These are phyloP conservation scores for Trichoderma sp. DNA, from an alignment of 2,329 filamentous ascomycete species.

Conservation along the genomic window DNA sequence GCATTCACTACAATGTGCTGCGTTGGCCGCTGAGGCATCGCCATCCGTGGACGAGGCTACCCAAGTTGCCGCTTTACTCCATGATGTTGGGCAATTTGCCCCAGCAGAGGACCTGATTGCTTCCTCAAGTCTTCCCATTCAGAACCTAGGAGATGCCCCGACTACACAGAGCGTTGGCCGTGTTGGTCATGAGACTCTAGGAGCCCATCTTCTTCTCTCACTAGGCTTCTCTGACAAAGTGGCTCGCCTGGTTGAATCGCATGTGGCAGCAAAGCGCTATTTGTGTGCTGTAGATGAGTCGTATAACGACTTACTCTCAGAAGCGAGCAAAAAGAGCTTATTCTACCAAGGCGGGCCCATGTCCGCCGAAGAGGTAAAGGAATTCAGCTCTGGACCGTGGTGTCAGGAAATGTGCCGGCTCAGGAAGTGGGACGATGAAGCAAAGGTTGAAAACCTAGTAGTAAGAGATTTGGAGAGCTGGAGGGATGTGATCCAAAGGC, in stretches of 20 bases:
- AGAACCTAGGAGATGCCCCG: neutral
- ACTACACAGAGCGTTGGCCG: neutral
- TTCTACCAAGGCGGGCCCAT: slow-evolving; percentile 1
- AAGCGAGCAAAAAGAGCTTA: neutral
- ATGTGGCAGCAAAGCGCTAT: slow-evolving; percentile 2
- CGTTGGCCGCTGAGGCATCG: neutral
- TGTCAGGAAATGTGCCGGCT: slow-evolving; percentile 1
- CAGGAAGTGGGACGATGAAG: neutral
- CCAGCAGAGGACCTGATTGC: neutral
- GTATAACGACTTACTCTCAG: neutral
- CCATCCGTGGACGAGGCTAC: neutral
- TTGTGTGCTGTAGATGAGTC: neutral
- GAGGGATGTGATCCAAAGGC: neutral
- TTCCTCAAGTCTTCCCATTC: neutral
- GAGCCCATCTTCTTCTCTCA: neutral
- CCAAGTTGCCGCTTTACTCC: neutral
- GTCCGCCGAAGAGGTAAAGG: neutral
- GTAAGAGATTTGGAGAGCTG: neutral
- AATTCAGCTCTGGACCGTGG: neutral
- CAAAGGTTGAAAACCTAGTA: neutral
- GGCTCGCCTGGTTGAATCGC: neutral
- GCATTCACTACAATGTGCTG: neutral
- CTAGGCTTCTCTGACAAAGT: slow-evolving; percentile 1
- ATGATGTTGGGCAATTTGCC: neutral
- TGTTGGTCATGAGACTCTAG: neutral